These are phyloP conservation scores for Fagus sylvatica DNA, from an alignment of 306 rosid genomes.

Conservation along the genomic window DNA sequence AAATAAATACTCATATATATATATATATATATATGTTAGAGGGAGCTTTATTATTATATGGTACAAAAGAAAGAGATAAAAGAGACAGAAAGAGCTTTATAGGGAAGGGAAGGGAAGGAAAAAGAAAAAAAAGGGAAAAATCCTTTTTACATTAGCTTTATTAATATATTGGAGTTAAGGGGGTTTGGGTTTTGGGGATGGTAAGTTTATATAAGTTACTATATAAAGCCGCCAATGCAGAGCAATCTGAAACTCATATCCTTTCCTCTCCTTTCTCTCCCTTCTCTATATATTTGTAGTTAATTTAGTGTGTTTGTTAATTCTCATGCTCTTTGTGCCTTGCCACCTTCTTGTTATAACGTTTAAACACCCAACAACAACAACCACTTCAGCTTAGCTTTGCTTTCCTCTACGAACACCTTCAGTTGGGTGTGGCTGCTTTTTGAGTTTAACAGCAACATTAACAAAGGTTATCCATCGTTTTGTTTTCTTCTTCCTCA, in stretches of 20 bases:
- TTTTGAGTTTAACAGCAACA: background rate
- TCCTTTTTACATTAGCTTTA: background rate
- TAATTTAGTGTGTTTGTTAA: background rate
- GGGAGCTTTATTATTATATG: too few relatives aligned
- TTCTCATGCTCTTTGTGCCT: slow-evolving; percentile 11
- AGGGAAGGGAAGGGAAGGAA: too few relatives aligned
- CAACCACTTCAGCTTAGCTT: background rate
- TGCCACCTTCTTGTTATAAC: slow-evolving; percentile 23
- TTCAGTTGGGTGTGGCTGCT: background rate
- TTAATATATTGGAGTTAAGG: background rate
- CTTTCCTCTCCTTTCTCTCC: background rate
- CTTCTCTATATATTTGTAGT: background rate
- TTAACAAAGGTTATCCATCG: background rate
- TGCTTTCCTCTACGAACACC: background rate
- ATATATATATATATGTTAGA: too few relatives aligned
- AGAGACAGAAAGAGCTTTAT: too few relatives aligned
- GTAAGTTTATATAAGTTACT: background rate
- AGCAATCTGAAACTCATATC: background rate
- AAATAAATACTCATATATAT: too few relatives aligned
- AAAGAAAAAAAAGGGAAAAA: background rate
- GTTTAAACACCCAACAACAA: background rate
- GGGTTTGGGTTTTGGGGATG: background rate
- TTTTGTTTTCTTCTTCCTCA: background rate
- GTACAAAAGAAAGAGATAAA: too few relatives aligned
- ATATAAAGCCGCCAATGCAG: slow-evolving; percentile 18